Conservation (phyloP, 2,329 filamentous ascomycete genomes). For the Stagonosporopsis vannaccii region DNA sequence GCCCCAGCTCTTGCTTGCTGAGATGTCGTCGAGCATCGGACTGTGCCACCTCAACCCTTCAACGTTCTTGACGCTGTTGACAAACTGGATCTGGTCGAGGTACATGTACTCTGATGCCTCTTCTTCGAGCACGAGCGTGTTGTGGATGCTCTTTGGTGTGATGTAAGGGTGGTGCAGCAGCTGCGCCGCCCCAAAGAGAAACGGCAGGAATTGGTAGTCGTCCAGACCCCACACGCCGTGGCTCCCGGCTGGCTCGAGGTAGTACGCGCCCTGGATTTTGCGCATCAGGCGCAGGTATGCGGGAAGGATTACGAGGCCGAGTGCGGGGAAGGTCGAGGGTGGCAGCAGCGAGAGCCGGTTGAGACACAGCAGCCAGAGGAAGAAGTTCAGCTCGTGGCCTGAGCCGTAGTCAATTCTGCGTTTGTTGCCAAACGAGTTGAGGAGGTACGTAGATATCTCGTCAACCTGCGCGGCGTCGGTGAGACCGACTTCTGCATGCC, state of each 20-base stretch:
- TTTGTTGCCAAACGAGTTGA: constrained; percentile 84
- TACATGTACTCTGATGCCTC: constrained; percentile 84
- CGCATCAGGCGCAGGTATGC: constrained; percentile 89
- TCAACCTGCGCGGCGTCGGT: constrained; percentile 61
- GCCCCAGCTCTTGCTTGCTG: constrained; percentile 83
- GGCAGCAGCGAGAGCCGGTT: constrained; percentile 76
- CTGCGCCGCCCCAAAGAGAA: constrained; percentile 59
- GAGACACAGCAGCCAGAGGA: constrained; percentile 94
- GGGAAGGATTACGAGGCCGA: constrained; percentile 80
- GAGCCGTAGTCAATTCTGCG: constrained; percentile 90
- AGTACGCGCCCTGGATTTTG: constrained; percentile 87
- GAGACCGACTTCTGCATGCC: constrained; percentile 70
- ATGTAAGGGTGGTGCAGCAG: constrained; percentile 71
- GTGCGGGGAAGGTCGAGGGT: constrained; percentile 70
- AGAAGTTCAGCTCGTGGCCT: constrained; percentile 96
- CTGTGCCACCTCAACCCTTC: constrained; percentile 95
- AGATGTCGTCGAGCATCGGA: constrained; percentile 98
- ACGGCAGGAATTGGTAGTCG: constrained; percentile 62
- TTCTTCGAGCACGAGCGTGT: constrained; percentile 85
- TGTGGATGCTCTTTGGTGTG: constrained; percentile 73
- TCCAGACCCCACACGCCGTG: constrained; percentile 63
- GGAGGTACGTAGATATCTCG: constrained; percentile 82
- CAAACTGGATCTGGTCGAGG: constrained; percentile 89
- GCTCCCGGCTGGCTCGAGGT: constrained; percentile 78
- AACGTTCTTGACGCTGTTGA: constrained; percentile 96